Base-by-base conservation (phyloP, 75 land plant species). In the Cryptomeria japonica region DNA sequence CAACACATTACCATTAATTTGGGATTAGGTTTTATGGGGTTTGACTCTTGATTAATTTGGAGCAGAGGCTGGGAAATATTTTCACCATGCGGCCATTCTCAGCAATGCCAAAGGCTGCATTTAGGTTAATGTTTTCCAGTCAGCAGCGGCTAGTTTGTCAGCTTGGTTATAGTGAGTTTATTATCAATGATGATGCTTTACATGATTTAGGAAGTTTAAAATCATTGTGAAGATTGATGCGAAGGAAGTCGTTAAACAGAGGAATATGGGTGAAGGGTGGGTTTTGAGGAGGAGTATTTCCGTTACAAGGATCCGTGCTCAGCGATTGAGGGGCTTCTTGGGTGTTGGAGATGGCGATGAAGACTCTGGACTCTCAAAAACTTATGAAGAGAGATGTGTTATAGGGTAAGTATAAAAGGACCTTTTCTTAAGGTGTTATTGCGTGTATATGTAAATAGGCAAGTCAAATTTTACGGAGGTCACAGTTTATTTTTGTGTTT, bases 281-380 rank as follows among this genome's bases (percentile, higher is more conserved):
- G 41, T 1, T 28, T 85, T 85, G n/a, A 51, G 34, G 37, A 46
- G 86, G 64, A 61, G 53, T 53, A 61, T 51, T 32, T 37, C 28
- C 25, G 22, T 38, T 18, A 22, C 41, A 55, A 85, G 38, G 13
- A 36, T 55, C 28, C 3, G 64, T 53, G 36, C 86, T 32, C 64
- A 55, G n/a, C 95, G 93, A 36, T 86, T 72, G 78, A 90, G 95
- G 88, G 10, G 86, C 28, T 96, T 97, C 88, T 85, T 97, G 34
- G 92, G 99, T 16, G 88, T 87, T 87, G 96, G 94, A 19, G 97
- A 96, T 84, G 98, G 97, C 7, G 98, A 95, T 75, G 96, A 96
- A 89, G 96, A 93, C 13, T 86, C 72, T 53, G 90, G 92, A 51
- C 86, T 94, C 39, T 78, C 95, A 12, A 96, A 91, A 90, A 89